Conservation (phyloP, 805 yeast species). For the Dipodascopsis uninucleata region DNA sequence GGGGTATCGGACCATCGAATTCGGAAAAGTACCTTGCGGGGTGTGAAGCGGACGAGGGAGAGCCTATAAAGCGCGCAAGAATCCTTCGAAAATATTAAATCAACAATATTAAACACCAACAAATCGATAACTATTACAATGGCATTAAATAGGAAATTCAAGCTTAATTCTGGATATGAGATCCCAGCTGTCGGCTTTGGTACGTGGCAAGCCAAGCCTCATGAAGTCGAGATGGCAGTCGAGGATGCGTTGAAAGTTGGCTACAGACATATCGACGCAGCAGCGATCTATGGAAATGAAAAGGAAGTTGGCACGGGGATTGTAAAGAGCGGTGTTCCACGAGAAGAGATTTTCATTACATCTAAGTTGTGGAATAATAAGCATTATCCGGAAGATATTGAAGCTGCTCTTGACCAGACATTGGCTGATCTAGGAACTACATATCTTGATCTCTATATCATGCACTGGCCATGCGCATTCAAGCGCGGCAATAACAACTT, state of each 20-base stretch:
- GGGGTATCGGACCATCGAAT: too few species aligned
- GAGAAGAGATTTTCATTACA: slow-evolving; percentile 43
- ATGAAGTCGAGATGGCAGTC: slow-evolving; percentile 50
- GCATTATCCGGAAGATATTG: slow-evolving; percentile 36
- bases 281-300: slow-evolving; percentile 66
- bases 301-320: slow-evolving; percentile 49
- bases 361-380: slow-evolving; percentile 42
- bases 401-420: slow-evolving; percentile 55
- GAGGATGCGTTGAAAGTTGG: slow-evolving; percentile 61
- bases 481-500: slow-evolving; percentile 36
- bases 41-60: too few species aligned
- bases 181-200: slow-evolving; percentile 74
- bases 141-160: slow-evolving; percentile 32
- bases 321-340: slow-evolving; percentile 47
- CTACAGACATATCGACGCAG: slow-evolving; percentile 72
- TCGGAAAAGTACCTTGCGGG: too few species aligned
- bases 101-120: too few species aligned
- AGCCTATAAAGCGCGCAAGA: too few species aligned
- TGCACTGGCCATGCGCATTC: slow-evolving; percentile 77
- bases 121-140: too few species aligned
- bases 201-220: slow-evolving; percentile 53
- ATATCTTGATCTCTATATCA: slow-evolving; percentile 70
- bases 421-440: slow-evolving; percentile 61
- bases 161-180: slow-evolving; percentile 52
- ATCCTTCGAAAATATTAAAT: too few species aligned